Base-by-base conservation (phyloP, 1,139 yeast species). In the Nakaseomyces nivariensis region DNA sequence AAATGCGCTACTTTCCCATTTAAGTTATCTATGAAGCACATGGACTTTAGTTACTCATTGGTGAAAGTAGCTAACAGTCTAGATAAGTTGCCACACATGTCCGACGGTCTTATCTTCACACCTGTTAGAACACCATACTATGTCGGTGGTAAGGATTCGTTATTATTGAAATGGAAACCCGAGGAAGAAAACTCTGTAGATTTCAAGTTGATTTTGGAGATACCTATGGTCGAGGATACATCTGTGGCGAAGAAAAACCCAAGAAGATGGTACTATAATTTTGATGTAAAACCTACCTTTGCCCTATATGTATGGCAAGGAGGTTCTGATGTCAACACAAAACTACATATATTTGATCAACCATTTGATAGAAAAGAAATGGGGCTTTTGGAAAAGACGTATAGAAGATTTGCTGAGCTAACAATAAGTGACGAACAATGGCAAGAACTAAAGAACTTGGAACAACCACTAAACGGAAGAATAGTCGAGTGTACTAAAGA, bases 51-150 rank as follows among this genome's bases (percentile, higher is more conserved):
- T 4, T 88, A 85, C 63, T 85, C 83, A 50, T 78, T 95, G 8
- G 79, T 79, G 43, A 83, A 81, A 58, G 89, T 90, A n/a, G 82
- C 88, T 51, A 73, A 81, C 42, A 79, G 79, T 57, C 74, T 88
- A 64, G 87, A 85, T 43, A 76, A 79, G 49, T 72, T 92, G 48
- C 85, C 87, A 37, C 97, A 94, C 66, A 85, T 86, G 51, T 83
- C 95, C 1, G 99, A 94, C 69, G 99, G 99, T 1, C 75, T 94
- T 38, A 88, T 94, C 53, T 87, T 88, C 66, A 94, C 99, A 1
- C 87, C 96, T 58, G 86, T 94, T 36, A 88, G 81, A 52, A 79
- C 94, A 0, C 95, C 96, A 0, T 94, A 94, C 67, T 76, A 79
- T 4, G 80, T 82, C 56, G 97, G 97, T 10, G 62, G 64, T 11